phyloP scores from a whole-genome alignment of 345 rosid species.

The Lagerstroemia speciosa region DNA sequence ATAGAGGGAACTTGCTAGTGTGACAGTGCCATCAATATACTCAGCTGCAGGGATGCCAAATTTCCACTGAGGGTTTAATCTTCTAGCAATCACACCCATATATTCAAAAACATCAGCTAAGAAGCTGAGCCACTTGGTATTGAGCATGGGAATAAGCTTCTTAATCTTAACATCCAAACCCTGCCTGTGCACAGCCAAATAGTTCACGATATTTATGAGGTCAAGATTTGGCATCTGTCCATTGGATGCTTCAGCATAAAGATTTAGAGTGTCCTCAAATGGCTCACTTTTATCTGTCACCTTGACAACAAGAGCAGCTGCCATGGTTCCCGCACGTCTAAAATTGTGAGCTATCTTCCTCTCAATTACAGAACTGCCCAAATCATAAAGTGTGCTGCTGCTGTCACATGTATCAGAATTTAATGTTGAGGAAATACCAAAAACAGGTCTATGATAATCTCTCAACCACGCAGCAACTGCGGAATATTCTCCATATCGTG shows the following conservation, averaged over 20 bases:
- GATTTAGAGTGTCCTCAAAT: conserved; percentile 55
- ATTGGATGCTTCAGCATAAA: conserved; percentile 92
- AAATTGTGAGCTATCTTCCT: conserved; percentile 31
- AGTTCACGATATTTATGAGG: conserved; percentile 80
- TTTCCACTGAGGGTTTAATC: conserved; percentile 59
- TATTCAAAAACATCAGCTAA: conserved; percentile 55
- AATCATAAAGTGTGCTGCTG: conserved; percentile 10
- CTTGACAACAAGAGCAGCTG: conserved; percentile 82
- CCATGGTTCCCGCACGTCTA: conserved; percentile 80
- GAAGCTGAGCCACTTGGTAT: conserved; percentile 44
- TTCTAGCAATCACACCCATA: conserved; percentile 48
- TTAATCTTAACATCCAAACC: conserved; percentile 68
- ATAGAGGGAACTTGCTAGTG: conserved; percentile 85
- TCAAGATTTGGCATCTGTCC: conserved; percentile 99
- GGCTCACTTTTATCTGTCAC: conserved; percentile 40
- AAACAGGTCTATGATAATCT: conserved; percentile 70
- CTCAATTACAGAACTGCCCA: conserved; percentile 14
- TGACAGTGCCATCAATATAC: conserved; percentile 73
- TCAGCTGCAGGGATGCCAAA: conserved; percentile 73
- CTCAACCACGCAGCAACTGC: conserved; percentile 79
- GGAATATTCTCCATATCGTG: conserved; percentile 70
- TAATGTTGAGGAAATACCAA: conserved; percentile 25
- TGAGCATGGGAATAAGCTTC: conserved; percentile 51
- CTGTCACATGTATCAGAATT: conserved; percentile 25
- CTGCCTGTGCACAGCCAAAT: conserved; percentile 82